A percentile compares a stretch with the other conserved stretches of the same genome.
Evolutionary conservation across 306 rosid genomes (phyloP).

Genomic region (Acacia melanoxylon): DNA sequence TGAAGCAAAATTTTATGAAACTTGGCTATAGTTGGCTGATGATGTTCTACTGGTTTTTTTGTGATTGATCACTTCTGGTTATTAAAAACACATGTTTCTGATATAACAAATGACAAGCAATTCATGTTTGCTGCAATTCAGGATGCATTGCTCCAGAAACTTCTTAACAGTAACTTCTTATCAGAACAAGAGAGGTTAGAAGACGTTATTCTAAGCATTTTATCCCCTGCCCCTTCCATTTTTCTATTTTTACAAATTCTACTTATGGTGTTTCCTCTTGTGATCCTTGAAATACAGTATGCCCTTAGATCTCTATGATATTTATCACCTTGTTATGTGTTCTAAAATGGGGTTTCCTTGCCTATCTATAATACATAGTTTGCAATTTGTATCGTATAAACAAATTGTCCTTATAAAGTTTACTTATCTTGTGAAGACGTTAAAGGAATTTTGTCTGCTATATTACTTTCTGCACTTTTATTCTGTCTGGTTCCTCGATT

Average conservation of each 20-base stretch:
- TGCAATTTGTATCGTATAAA: not conserved
- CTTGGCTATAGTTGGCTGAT: constrained; percentile 11
- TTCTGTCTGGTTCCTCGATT: not conserved
- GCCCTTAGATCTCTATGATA: constrained; percentile 6
- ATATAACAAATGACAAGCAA: not conserved
- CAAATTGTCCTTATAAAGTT: not conserved
- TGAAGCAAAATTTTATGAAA: constrained; percentile 1
- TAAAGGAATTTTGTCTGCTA: not conserved
- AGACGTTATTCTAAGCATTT: constrained; percentile 18
- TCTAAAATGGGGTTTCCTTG: not conserved
- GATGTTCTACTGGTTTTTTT: constrained; percentile 12
- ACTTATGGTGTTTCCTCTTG: constrained; percentile 3
- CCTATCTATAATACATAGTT: not conserved
- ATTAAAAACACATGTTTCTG: constrained; percentile 16
- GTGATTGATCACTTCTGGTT: not conserved
- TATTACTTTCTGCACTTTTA: not conserved
- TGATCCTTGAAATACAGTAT: constrained; percentile 7
- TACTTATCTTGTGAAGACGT: not conserved
- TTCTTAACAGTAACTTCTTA: constrained; percentile 59
- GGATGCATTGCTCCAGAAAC: constrained; percentile 70
- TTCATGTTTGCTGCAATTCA: constrained; percentile 43
- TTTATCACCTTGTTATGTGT: not conserved
- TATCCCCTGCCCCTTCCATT: not conserved
- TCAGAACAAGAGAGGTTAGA: constrained; percentile 83
- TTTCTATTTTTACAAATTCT: not conserved